Conservation (phyloP, 1,284 basidiomycete species). For the Leccinum fallax region DNA sequence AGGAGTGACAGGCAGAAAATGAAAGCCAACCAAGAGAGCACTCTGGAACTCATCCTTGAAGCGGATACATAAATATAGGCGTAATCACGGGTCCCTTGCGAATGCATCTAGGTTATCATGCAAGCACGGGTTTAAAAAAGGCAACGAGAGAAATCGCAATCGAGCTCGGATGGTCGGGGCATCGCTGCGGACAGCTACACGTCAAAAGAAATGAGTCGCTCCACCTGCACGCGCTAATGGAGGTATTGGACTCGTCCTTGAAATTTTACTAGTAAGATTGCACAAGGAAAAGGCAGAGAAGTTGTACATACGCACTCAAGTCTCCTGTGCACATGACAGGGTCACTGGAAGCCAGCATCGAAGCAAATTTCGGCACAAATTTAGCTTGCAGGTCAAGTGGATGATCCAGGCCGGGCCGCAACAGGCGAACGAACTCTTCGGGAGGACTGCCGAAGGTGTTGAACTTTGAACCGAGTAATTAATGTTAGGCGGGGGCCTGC, state of each 20-base stretch:
- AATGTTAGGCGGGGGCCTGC: not conserved
- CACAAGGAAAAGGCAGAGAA: not conserved
- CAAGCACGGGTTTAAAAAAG: not conserved
- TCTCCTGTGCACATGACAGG: not conserved
- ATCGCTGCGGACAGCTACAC: not conserved
- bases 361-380: conserved; percentile 2
- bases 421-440: not conserved
- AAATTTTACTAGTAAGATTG: not conserved
- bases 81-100: not conserved
- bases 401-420: not conserved
- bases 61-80: not conserved
- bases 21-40: not conserved
- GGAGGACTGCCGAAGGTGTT: conserved; percentile 14
- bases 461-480: conserved; percentile 16
- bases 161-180: not conserved
- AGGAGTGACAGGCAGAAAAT: not conserved
- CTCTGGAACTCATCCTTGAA: conserved; percentile 1
- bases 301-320: not conserved
- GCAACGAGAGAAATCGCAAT: not conserved
- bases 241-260: not conserved
- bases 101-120: not conserved
- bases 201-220: not conserved
- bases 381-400: not conserved
- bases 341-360: conserved; percentile 2
- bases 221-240: not conserved